A percentile compares a stretch with the other conserved stretches of the same genome.
Evolutionary conservation across 352 stramenopile species (phyloP).

Genomic region (Globisporangium emineosum): DNA sequence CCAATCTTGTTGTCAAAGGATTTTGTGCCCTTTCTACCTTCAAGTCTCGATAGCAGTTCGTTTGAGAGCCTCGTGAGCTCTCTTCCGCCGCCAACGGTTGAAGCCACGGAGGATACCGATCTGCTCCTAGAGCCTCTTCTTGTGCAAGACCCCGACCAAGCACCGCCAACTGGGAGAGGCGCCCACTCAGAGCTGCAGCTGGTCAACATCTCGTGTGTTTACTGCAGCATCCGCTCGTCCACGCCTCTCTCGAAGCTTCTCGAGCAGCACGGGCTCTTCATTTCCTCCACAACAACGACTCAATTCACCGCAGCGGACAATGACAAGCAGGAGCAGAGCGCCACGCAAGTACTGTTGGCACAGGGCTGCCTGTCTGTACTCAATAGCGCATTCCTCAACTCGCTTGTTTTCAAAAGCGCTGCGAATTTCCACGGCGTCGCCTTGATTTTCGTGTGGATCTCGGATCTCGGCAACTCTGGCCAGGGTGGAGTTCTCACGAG

Average conservation of each 20-base stretch:
- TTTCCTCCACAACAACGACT: conserved; percentile 2
- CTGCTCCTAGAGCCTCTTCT: conserved; percentile 20
- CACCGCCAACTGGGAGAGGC: not conserved
- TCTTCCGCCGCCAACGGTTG: conserved; percentile 6
- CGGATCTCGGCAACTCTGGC: conserved; percentile 39
- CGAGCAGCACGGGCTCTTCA: conserved; percentile 12
- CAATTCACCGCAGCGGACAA: not conserved
- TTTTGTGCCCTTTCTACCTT: conserved; percentile 22
- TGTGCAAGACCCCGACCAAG: conserved; percentile 27
- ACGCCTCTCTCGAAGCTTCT: not conserved
- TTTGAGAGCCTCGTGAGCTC: conserved; percentile 7
- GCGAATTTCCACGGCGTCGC: conserved; percentile 30
- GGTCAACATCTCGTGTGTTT: conserved; percentile 39
- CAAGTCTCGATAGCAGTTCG: not conserved
- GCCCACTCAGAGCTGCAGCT: conserved; percentile 8
- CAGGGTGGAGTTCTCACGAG: conserved; percentile 18
- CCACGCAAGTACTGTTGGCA: conserved; percentile 15
- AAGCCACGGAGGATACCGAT: conserved; percentile 38
- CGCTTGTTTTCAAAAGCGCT: conserved; percentile 32
- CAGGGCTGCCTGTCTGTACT: conserved; percentile 29
- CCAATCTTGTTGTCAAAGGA: conserved; percentile 27
- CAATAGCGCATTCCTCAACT: conserved; percentile 34
- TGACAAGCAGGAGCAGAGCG: conserved; percentile 9
- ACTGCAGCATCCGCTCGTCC: conserved; percentile 26
- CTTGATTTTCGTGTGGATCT: conserved; percentile 40